phyloP scores from a whole-genome alignment of 148 eudicot species.

The Chenopodium berlandieri region DNA sequence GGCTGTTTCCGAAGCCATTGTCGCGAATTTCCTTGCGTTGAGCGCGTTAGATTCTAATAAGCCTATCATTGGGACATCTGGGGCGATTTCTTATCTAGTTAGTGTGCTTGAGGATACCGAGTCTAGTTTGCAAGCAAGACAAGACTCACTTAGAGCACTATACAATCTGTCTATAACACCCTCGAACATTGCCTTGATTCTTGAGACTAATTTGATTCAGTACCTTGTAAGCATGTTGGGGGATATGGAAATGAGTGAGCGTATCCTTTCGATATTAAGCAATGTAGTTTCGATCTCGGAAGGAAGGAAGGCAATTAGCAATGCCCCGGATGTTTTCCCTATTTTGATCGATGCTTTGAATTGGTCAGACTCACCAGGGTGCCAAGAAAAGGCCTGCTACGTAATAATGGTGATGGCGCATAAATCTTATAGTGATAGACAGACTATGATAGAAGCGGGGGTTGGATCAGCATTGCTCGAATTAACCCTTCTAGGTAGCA shows the following conservation, averaged over 20 bases:
- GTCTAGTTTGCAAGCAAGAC: slow-evolving; percentile 52
- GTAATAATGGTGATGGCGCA: slow-evolving; percentile 92
- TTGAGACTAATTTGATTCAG: slow-evolving; percentile 56
- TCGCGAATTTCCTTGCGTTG: slow-evolving; percentile 86
- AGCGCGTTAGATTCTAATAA: slow-evolving; percentile 89
- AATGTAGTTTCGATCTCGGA: slow-evolving; percentile 59
- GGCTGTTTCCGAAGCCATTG: slow-evolving; percentile 61
- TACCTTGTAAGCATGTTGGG: slow-evolving; percentile 52
- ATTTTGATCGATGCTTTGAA: slow-evolving; percentile 67
- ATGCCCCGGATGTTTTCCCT: slow-evolving; percentile 45
- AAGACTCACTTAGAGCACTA: slow-evolving; percentile 75
- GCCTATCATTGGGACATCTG: slow-evolving; percentile 75
- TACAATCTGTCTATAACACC: slow-evolving; percentile 77
- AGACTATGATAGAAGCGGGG: slow-evolving; percentile 75
- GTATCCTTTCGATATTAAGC: slow-evolving; percentile 69
- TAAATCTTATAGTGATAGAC: slow-evolving; percentile 73
- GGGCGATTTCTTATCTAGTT: slow-evolving; percentile 70
- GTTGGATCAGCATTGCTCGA: slow-evolving; percentile 70
- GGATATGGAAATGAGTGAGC: slow-evolving; percentile 72
- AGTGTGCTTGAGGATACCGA: slow-evolving; percentile 42
- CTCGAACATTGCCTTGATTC: slow-evolving; percentile 43
- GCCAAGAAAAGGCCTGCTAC: slow-evolving; percentile 87
- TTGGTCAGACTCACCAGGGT: slow-evolving; percentile 82
- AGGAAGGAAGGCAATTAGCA: slow-evolving; percentile 59
- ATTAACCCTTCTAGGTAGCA: slow-evolving; percentile 79